These are phyloP conservation scores for Globisporangium echinulatum DNA, from an alignment of 352 stramenopile genomes.

Conservation along the genomic window DNA sequence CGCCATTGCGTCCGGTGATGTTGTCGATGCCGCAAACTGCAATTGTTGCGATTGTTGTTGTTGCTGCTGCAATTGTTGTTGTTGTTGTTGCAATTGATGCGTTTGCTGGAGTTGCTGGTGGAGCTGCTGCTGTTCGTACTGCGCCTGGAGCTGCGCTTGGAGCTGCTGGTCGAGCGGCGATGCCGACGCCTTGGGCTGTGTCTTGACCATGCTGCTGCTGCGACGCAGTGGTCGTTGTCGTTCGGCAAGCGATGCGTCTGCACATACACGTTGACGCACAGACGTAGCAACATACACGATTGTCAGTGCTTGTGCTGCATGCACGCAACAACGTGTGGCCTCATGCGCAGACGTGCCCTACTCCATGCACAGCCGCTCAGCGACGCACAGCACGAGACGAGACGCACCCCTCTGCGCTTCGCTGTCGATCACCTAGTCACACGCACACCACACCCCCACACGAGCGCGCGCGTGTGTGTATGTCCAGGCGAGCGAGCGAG, in stretches of 20 bases:
- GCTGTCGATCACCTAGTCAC: conserved; percentile 39
- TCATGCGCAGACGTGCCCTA: too few species aligned
- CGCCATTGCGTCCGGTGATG: conserved; percentile 4
- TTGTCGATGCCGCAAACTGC: conserved; percentile 15
- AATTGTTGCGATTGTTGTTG: conserved; percentile 18
- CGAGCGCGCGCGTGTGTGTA: too few species aligned
- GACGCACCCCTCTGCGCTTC: not conserved
- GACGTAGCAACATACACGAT: not conserved
- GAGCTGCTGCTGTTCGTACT: not conserved
- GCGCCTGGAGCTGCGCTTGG: not conserved
- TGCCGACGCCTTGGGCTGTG: not conserved
- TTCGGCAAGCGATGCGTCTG: too few species aligned
- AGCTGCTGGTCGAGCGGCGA: not conserved
- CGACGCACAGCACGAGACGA: not conserved
- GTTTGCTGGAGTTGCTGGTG: not conserved
- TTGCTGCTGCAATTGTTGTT: conserved; percentile 9
- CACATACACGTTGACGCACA: not conserved
- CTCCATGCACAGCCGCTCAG: not conserved
- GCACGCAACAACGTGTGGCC: too few species aligned
- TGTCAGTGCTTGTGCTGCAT: not conserved
- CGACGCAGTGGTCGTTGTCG: not conserved
- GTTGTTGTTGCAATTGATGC: conserved; percentile 4
- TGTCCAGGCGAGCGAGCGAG: too few species aligned
- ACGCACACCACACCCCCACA: not conserved
- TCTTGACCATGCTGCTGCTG: not conserved